A percentile compares a stretch with the other conserved stretches of the same genome.
These are phyloP conservation scores for Parastagonospora nodorum DNA, from an alignment of 2,329 filamentous ascomycete species.

Conservation along the genomic window DNA sequence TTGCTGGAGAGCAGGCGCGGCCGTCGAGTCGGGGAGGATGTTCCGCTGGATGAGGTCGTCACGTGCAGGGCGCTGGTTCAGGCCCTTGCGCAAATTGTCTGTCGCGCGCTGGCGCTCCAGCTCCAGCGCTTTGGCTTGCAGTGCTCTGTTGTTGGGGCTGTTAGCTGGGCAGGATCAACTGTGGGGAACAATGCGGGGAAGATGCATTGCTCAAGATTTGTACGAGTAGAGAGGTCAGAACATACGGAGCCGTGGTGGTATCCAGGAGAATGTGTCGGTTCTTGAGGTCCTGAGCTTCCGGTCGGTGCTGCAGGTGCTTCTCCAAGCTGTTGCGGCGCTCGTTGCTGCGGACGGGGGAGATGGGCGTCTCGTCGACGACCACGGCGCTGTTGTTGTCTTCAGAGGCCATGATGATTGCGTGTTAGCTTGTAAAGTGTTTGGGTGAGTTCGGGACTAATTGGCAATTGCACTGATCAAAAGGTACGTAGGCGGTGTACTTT, in stretches of 20 bases:
- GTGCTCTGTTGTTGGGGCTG: slow-evolving; percentile 50
- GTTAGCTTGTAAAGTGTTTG: slow-evolving; percentile 5
- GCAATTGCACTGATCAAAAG: slow-evolving; percentile 4
- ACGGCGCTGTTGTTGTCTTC: slow-evolving; percentile 24
- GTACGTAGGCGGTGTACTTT: neutral
- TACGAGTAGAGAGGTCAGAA: slow-evolving; percentile 50
- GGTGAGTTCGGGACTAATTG: neutral
- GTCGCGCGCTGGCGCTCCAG: slow-evolving; percentile 68
- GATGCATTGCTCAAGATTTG: neutral
- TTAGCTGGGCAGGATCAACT: slow-evolving; percentile 1
- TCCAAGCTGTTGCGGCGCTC: slow-evolving; percentile 64
- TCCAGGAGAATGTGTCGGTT: slow-evolving; percentile 71
- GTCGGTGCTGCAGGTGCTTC: slow-evolving; percentile 55
- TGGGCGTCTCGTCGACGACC: slow-evolving; percentile 49
- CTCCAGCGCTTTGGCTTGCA: slow-evolving; percentile 66
- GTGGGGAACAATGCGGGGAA: neutral
- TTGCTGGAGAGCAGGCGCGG: slow-evolving; percentile 78
- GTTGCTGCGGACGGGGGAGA: slow-evolving; percentile 53
- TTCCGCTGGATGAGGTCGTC: slow-evolving; percentile 83
- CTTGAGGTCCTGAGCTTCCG: slow-evolving; percentile 66
- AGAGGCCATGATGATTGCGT: slow-evolving; percentile 32
- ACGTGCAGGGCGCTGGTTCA: slow-evolving; percentile 68
- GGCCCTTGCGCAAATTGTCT: slow-evolving; percentile 67
- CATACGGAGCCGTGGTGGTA: slow-evolving; percentile 69
- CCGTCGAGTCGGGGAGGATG: slow-evolving; percentile 79